A percentile compares a stretch with the other conserved stretches of the same genome.
phyloP scores from a whole-genome alignment of 1,284 basidiomycete species.

The Ceratobasidium sp. region DNA sequence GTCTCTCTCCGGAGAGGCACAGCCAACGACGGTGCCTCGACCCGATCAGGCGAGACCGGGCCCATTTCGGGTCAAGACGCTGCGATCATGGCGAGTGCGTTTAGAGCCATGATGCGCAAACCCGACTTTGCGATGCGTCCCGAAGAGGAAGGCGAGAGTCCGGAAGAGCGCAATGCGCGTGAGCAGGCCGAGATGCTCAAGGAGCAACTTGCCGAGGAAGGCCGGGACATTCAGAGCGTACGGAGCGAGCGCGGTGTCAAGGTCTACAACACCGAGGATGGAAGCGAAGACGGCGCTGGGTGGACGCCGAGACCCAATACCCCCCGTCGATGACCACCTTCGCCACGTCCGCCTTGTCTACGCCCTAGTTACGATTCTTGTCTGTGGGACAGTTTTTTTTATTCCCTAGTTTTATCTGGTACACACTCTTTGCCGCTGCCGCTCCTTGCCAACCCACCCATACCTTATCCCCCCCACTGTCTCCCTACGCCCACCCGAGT shows the following conservation, averaged over 20 bases:
- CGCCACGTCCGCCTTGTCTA: neutral
- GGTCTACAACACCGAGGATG: conserved; percentile 71
- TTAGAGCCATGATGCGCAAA: conserved; percentile 80
- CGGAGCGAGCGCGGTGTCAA: conserved; percentile 74
- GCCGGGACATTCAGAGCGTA: conserved; percentile 79
- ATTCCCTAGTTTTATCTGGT: conserved; percentile 19
- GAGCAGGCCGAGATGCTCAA: conserved; percentile 58
- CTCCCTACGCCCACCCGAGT: conserved; percentile 27
- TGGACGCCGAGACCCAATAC: conserved; percentile 26
- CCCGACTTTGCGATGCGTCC: conserved; percentile 74
- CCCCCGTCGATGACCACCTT: conserved; percentile 13
- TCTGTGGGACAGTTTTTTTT: neutral
- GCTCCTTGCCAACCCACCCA: conserved; percentile 5
- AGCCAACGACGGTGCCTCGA: conserved; percentile 67
- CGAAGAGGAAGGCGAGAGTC: conserved; percentile 71
- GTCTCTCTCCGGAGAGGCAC: conserved; percentile 2
- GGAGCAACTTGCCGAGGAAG: conserved; percentile 79
- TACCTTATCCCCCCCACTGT: neutral
- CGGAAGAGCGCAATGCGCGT: conserved; percentile 51
- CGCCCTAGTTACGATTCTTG: neutral
- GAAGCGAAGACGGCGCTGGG: conserved; percentile 45
- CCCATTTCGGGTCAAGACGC: conserved; percentile 82
- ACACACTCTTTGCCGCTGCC: neutral
- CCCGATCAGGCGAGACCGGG: conserved; percentile 66
- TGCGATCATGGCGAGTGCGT: conserved; percentile 86